Evolutionary conservation across 306 rosid genomes (phyloP).

Genomic region (Psophocarpus tetragonolobus): DNA sequence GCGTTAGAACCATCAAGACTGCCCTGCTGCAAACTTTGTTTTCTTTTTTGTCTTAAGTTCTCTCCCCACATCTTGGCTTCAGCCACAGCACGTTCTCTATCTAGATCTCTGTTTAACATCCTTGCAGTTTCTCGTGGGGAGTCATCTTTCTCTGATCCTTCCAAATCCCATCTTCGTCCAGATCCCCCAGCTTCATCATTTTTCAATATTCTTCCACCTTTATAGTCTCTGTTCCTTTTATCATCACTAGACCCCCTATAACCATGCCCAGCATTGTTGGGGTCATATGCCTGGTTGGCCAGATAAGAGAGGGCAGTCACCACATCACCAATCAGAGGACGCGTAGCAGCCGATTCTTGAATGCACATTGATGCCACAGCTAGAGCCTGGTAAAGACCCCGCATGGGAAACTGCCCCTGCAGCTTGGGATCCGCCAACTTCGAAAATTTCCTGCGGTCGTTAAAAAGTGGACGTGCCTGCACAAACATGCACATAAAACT

Average conservation of each 20-base stretch:
- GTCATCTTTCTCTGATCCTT: constrained; percentile 85
- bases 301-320: constrained; percentile 89
- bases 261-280: constrained; percentile 52
- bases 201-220: constrained; percentile 61
- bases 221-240: constrained; percentile 63
- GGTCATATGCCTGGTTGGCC: constrained; percentile 80
- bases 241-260: constrained; percentile 65
- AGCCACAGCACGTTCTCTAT: constrained; percentile 87
- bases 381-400: constrained; percentile 86
- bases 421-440: constrained; percentile 81
- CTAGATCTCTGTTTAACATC: constrained; percentile 68
- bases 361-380: constrained; percentile 98
- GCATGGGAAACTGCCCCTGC: constrained; percentile 86
- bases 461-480: constrained; percentile 88
- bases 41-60: constrained; percentile 83
- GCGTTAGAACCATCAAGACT: constrained; percentile 67
- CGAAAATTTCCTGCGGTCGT: constrained; percentile 78
- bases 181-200: constrained; percentile 82
- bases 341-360: constrained; percentile 90
- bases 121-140: constrained; percentile 79
- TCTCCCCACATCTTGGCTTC: constrained; percentile 98
- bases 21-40: constrained; percentile 62
- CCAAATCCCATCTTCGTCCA: constrained; percentile 75
- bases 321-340: constrained; percentile 89
- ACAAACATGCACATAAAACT: constrained; percentile 23